Percentiles rank a stretch among this genome's conserved stretches.
Evolutionary conservation across 2,329 filamentous ascomycete genomes (phyloP).

Genomic region (Scorias spongiosa): DNA sequence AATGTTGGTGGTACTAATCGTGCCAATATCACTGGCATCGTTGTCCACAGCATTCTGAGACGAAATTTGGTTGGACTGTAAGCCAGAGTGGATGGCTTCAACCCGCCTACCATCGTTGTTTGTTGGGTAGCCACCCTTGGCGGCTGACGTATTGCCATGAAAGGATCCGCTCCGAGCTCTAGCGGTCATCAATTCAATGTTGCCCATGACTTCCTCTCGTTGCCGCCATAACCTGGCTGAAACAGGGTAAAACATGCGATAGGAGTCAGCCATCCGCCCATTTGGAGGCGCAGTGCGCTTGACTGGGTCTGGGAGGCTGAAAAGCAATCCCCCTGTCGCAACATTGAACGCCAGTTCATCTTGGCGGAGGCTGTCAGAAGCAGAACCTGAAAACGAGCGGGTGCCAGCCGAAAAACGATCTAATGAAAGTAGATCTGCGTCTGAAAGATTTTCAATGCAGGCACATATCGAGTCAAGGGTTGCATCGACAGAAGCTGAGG

Average conservation of each 20-base stretch:
- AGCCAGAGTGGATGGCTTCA: background rate
- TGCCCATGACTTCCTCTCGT: slow-evolving; percentile 64
- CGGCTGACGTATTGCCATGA: slow-evolving; percentile 17
- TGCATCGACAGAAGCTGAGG: slow-evolving; percentile 39
- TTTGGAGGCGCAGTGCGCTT: slow-evolving; percentile 37
- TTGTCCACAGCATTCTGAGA: background rate
- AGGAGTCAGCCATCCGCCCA: slow-evolving; percentile 39
- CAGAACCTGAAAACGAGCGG: slow-evolving; percentile 32
- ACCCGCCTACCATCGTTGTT: background rate
- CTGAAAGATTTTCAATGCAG: slow-evolving; percentile 77
- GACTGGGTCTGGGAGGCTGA: slow-evolving; percentile 73
- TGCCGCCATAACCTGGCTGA: slow-evolving; percentile 71
- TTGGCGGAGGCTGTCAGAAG: slow-evolving; percentile 64
- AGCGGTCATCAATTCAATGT: slow-evolving; percentile 55
- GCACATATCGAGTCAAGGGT: slow-evolving; percentile 66
- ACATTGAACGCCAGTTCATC: slow-evolving; percentile 91
- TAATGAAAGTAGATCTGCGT: slow-evolving; percentile 70
- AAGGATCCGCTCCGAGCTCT: slow-evolving; percentile 34
- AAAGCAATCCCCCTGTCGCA: slow-evolving; percentile 72
- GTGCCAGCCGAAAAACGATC: slow-evolving; percentile 51
- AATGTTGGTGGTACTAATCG: slow-evolving; percentile 38
- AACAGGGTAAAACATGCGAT: slow-evolving; percentile 85
- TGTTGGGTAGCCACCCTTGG: slow-evolving; percentile 11
- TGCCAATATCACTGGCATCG: background rate
- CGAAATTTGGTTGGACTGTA: background rate